phyloP scores from a whole-genome alignment of 371 early-diverging fungal genomes.

The Rhizopus arrhizus region DNA sequence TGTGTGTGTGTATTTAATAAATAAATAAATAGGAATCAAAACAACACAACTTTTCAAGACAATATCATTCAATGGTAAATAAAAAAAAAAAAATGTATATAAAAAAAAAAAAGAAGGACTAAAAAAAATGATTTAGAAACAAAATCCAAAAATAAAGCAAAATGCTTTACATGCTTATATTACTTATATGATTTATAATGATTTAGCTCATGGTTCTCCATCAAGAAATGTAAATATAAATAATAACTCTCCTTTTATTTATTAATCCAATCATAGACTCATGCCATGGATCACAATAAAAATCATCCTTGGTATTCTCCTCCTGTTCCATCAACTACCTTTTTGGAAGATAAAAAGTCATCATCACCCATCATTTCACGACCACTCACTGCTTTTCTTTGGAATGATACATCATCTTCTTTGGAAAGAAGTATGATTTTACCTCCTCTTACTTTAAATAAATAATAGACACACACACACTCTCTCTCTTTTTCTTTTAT shows the following conservation, averaged over 20 bases:
- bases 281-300: not conserved
- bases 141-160: constrained; percentile 57
- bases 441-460: constrained; percentile 21
- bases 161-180: constrained; percentile 65
- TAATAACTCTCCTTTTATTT: not conserved
- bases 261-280: not conserved
- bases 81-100: not conserved
- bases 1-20: not conserved
- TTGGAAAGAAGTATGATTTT: constrained; percentile 21
- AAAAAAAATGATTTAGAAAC: constrained; percentile 32
- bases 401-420: constrained; percentile 27
- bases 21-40: not conserved
- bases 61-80: constrained; percentile 34
- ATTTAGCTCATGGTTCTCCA: constrained; percentile 35
- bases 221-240: not conserved
- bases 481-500: no score
- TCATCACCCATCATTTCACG: constrained; percentile 31
- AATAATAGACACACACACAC: not conserved
- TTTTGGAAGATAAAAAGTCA: not conserved
- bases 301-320: constrained; percentile 8
- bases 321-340: not conserved
- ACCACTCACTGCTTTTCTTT: constrained; percentile 44
- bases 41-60: constrained; percentile 23
- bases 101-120: constrained; percentile 41
- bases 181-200: constrained; percentile 60